Evolutionary conservation across 2,329 filamentous ascomycete genomes (phyloP).

Genomic region (Arthrinium puccinioides): DNA sequence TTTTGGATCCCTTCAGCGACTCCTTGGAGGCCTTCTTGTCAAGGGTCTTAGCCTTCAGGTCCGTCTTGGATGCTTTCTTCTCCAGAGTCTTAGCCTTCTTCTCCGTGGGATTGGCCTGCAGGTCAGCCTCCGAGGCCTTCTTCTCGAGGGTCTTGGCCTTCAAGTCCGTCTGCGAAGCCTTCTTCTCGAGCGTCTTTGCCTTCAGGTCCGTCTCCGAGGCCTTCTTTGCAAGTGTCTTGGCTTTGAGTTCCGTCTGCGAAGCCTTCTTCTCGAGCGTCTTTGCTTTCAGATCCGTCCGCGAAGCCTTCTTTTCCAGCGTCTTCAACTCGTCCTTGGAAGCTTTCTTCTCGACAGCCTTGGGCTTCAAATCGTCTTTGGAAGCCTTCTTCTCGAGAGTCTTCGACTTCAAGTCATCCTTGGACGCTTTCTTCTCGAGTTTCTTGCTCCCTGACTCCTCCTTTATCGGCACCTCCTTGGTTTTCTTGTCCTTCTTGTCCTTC

Average conservation of each 20-base stretch:
- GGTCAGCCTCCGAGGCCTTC: neutral
- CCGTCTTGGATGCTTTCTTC: neutral
- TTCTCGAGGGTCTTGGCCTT: neutral
- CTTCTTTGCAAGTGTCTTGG: too few relatives aligned
- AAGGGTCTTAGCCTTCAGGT: neutral
- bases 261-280: constrained; percentile 1
- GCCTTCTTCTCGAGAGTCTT: neutral
- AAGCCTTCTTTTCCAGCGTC: too few relatives aligned
- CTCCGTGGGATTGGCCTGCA: too few relatives aligned
- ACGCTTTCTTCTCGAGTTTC: neutral
- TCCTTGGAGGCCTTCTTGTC: neutral
- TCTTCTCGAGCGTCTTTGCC: too few relatives aligned
- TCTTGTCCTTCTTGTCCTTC: neutral
- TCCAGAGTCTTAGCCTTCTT: neutral
- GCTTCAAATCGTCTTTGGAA: neutral
- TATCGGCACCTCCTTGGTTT: neutral
- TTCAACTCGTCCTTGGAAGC: neutral
- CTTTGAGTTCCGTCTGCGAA: too few relatives aligned
- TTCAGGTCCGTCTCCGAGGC: neutral
- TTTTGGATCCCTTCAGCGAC: too few relatives aligned
- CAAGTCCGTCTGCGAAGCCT: neutral
- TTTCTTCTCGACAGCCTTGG: neutral
- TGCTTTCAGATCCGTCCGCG: constrained; percentile 17
- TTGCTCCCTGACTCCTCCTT: neutral
- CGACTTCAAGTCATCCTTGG: neutral